Evolutionary conservation across 73 alveolate species (phyloP).

Genomic region (Paramecium bursaria): DNA sequence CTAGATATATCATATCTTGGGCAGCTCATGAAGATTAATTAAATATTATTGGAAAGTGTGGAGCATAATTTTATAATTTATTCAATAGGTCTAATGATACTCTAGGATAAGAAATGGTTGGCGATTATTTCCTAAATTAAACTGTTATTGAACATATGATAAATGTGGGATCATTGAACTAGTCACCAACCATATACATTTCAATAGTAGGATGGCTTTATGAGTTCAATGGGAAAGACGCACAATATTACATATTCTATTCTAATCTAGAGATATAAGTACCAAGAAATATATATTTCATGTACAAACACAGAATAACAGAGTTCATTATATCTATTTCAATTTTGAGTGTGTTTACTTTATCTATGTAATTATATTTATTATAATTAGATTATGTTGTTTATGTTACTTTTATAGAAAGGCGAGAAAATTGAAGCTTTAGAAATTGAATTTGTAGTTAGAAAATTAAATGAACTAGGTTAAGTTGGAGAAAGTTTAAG

Average conservation of each 20-base stretch:
- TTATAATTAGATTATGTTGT: conserved; percentile 28
- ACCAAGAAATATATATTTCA: not conserved
- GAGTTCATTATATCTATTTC: not conserved
- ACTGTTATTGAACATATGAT: not conserved
- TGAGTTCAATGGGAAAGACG: not conserved
- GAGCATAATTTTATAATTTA: not conserved
- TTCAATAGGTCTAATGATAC: not conserved
- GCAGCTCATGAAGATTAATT: conserved; percentile 1
- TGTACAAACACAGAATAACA: conserved; percentile 47
- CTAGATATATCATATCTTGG: conserved; percentile 31
- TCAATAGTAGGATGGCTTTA: not conserved
- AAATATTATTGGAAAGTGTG: conserved; percentile 27
- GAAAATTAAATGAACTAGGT: conserved; percentile 14
- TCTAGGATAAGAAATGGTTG: not conserved
- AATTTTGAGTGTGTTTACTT: conserved; percentile 5
- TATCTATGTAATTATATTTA: not conserved
- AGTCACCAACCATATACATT: not conserved
- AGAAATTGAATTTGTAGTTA: conserved; percentile 22
- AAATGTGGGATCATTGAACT: not conserved
- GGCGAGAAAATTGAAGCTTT: not conserved
- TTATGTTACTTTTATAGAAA: conserved; percentile 32
- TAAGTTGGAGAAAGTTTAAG: not conserved
- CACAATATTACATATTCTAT: conserved; percentile 8
- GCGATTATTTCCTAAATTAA: not conserved
- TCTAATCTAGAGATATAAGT: not conserved